Evolutionary conservation across 108 stramenopile species (phyloP), one percentile per base, ranked within the genome.

Genomic region (Nitzschia sp.): DNA sequence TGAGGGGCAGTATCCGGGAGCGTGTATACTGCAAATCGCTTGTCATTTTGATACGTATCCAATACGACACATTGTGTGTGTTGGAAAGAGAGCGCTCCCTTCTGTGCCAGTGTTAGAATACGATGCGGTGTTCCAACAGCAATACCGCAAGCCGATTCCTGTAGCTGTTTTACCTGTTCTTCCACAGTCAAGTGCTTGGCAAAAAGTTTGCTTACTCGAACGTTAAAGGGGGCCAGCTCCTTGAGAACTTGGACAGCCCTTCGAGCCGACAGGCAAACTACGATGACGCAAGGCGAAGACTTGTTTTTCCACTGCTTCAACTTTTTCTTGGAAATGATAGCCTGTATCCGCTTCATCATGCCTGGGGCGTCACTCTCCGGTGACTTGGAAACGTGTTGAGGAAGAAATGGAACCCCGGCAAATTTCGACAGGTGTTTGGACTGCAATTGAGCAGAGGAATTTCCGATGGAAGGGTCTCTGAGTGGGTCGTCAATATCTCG

Each of bases 111-210:
- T 19, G 82, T 79, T 21, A 75, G 60, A 21, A 94, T 58, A 56
- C 92, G 83, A 59, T 89, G 85, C 8, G 92, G 92, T 1, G 92
- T 94, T 10, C 92, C 89, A 0, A 94, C 88, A 0, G 85, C 92
- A 50, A 94, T 69, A 14, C 73, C 78, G 63, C 79, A 90, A 22
- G 71, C 59, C 21, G 73, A 63, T 0, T 53, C 42, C 34, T 68
- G 41, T 19, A 90, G 63, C 63, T 86, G 57, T 14, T 73, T 72
- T 10, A 69, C 69, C 56, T 94, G 92, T 37, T 81, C 79, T 24
- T 83, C 82, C 10, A 94, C 73, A 10, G 65, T 80, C 53, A 82
- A 73, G 26, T 94, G 87, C 54, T 94, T 94, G 11, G 92, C 85
- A 77, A 94, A 94, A 2, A 94, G 64, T 62, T 94, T 94, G 10